Conservation (phyloP, 78 protist species). For the Speleostelium caveatum region DNA sequence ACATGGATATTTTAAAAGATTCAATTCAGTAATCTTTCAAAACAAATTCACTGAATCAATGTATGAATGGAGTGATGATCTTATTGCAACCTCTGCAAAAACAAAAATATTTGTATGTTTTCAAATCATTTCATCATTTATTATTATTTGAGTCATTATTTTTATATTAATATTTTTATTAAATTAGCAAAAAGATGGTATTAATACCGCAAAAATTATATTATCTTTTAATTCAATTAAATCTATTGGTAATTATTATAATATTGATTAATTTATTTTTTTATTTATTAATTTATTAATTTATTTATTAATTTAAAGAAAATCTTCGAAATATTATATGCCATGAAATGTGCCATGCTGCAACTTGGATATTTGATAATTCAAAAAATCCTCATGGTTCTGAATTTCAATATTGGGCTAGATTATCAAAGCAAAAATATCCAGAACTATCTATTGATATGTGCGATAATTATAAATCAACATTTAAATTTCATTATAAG, state of each 20-base stretch:
- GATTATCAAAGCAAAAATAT: constrained; percentile 16
- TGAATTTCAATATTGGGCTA: constrained; percentile 62
- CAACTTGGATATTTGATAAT: constrained; percentile 63
- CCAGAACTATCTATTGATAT: constrained; percentile 69
- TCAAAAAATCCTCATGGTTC: constrained; percentile 33
- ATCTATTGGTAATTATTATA: constrained; percentile 15
- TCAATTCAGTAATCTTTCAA: constrained; percentile 30
- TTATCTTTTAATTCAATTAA: not conserved
- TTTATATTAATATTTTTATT: too few relatives aligned
- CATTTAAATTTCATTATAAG: constrained; percentile 41
- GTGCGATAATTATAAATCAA: constrained; percentile 50
- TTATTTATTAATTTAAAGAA: not conserved
- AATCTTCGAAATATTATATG: constrained; percentile 61
- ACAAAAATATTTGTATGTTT: not conserved
- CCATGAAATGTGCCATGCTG: constrained; percentile 78
- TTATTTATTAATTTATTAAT: not conserved
- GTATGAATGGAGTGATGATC: constrained; percentile 30
- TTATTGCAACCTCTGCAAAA: constrained; percentile 21
- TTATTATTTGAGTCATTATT: not conserved
- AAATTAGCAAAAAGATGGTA: not conserved
- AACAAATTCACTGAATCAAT: constrained; percentile 32
- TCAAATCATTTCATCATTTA: not conserved
- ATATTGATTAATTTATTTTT: not conserved
- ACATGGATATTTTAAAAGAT: constrained; percentile 16
- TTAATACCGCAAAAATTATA: constrained; percentile 16